These are phyloP conservation scores for Amanita jacksonii DNA, from an alignment of 768 basidiomycete genomes.

Conservation along the genomic window DNA sequence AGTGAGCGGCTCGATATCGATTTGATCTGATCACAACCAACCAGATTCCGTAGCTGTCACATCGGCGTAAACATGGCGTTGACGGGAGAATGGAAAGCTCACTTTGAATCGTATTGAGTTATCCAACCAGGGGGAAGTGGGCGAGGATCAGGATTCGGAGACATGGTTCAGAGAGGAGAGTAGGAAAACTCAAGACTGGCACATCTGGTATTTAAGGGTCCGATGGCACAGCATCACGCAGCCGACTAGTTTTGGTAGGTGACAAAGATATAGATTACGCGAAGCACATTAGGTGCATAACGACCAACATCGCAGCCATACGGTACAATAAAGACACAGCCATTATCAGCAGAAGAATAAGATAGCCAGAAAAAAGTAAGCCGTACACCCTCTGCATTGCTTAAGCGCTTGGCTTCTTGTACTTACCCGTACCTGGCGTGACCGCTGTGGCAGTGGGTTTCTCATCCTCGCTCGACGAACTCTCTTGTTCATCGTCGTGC, in stretches of 20 bases:
- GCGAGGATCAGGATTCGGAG: constrained; percentile 52
- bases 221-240: constrained; percentile 22
- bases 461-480: constrained; percentile 5
- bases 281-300: background rate
- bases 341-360: constrained; percentile 4
- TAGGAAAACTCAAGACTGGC: constrained; percentile 8
- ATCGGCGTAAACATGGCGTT: constrained; percentile 10
- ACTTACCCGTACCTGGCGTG: background rate
- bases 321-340: background rate
- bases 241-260: background rate
- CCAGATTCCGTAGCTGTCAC: constrained; percentile 49
- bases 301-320: too few relatives aligned
- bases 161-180: constrained; percentile 20
- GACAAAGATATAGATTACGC: constrained; percentile 1
- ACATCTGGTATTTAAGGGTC: constrained; percentile 7
- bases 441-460: background rate
- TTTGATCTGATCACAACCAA: constrained; percentile 16
- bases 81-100: constrained; percentile 23
- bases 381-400: background rate
- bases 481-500: constrained; percentile 23
- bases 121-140: constrained; percentile 61
- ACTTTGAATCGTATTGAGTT: constrained; percentile 60
- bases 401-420: constrained; percentile 3
- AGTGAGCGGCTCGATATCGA: background rate
- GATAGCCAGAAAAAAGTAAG: background rate